Percentiles rank a stretch among this genome's conserved stretches.
Evolutionary conservation across 1,139 yeast genomes (phyloP).

Genomic region (Taiozyma onychis): DNA sequence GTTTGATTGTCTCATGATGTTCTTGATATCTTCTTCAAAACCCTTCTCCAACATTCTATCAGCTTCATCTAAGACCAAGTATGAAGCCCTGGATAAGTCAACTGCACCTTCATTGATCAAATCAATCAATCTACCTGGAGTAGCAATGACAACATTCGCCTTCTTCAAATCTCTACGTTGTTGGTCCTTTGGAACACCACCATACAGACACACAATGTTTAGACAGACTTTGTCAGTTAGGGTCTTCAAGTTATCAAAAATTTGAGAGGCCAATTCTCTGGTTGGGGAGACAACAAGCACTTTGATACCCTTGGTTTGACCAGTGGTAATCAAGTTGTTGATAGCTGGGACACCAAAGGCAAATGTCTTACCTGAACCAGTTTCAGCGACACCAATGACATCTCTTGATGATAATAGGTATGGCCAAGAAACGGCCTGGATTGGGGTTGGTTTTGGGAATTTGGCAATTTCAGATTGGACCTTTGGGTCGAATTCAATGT

Average conservation of each 20-base stretch:
- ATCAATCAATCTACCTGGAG: conserved; percentile 95
- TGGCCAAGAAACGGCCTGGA: conserved; percentile 98
- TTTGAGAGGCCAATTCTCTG: conserved; percentile 94
- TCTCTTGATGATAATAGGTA: conserved; percentile 74
- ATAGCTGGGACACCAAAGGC: conserved; percentile 99
- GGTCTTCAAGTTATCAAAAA: conserved; percentile 71
- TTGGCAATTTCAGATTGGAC: conserved; percentile 54
- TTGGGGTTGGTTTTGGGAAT: conserved; percentile 91
- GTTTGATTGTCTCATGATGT: conserved; percentile 81
- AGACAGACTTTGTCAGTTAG: conserved; percentile 59
- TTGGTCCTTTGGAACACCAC: conserved; percentile 95
- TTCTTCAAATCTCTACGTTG: conserved; percentile 65
- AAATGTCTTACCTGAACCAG: conserved; percentile 96
- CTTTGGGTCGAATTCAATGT: conserved; percentile 50
- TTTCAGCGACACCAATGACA: conserved; percentile 96
- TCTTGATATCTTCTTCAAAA: conserved; percentile 91
- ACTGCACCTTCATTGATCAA: conserved; percentile 85
- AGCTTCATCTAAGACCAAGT: conserved; percentile 92
- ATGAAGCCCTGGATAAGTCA: conserved; percentile 60
- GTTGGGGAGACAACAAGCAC: conserved; percentile 93
- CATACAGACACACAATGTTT: conserved; percentile 82
- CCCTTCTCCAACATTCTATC: conserved; percentile 98
- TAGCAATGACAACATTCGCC: conserved; percentile 83
- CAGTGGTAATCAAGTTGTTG: conserved; percentile 43
- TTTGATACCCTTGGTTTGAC: conserved; percentile 43